phyloP scores from a whole-genome alignment of 1,284 basidiomycete genomes.

The Ustilago nuda region DNA sequence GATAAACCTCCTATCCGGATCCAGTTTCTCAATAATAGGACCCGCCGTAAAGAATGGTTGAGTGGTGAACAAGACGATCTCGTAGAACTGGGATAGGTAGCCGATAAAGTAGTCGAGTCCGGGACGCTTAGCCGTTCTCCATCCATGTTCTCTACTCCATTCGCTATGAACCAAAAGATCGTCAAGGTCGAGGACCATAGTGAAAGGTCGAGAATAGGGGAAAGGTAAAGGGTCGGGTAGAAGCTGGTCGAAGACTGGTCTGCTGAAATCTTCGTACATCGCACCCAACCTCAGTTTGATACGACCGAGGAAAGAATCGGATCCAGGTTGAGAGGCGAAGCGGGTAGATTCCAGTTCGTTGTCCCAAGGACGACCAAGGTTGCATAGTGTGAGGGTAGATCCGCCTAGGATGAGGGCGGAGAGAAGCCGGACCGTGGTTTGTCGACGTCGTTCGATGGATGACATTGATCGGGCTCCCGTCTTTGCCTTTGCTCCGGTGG shows the following conservation, averaged over 20 bases:
- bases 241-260: slow-evolving; percentile 87
- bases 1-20: slow-evolving; percentile 90
- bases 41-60: slow-evolving; percentile 89
- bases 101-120: slow-evolving; percentile 97
- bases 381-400: slow-evolving; percentile 50
- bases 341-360: slow-evolving; percentile 61
- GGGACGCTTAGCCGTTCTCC: slow-evolving; percentile 76
- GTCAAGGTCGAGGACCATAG: slow-evolving; percentile 89
- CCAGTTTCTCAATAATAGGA: slow-evolving; percentile 92
- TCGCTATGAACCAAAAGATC: slow-evolving; percentile 89
- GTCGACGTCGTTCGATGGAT: slow-evolving; percentile 68
- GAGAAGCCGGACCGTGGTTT: slow-evolving; percentile 55
- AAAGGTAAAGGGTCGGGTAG: slow-evolving; percentile 87
- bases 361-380: slow-evolving; percentile 68
- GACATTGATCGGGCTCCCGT: slow-evolving; percentile 66
- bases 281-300: slow-evolving; percentile 52
- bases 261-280: slow-evolving; percentile 60
- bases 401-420: slow-evolving; percentile 49
- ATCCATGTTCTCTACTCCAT: slow-evolving; percentile 75
- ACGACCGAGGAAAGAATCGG: slow-evolving; percentile 57
- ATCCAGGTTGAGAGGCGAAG: slow-evolving; percentile 37
- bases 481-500: slow-evolving; percentile 66
- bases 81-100: slow-evolving; percentile 96
- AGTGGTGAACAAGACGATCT: slow-evolving; percentile 94
- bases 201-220: slow-evolving; percentile 89